Conservation (phyloP, 1,284 basidiomycete genomes). For the Cryptococcus sp. region DNA sequence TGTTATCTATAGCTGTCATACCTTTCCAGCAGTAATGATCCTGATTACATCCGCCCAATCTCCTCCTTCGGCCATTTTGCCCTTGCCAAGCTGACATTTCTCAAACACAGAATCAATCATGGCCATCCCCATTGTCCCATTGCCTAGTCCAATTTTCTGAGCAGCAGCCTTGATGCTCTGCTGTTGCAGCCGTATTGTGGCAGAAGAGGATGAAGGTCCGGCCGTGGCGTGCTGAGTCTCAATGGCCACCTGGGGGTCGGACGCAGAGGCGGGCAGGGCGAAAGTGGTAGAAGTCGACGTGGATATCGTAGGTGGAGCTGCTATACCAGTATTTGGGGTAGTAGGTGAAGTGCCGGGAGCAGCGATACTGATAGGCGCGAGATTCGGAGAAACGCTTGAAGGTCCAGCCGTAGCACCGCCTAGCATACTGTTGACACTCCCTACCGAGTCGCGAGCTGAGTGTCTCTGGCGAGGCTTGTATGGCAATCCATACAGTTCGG, state of each 20-base stretch:
- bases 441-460: constrained; percentile 23
- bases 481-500: constrained; percentile 12
- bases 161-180: constrained; percentile 75
- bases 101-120: constrained; percentile 72
- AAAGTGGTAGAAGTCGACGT: constrained; percentile 34
- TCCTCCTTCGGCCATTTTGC: constrained; percentile 57
- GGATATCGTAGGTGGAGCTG: constrained; percentile 21
- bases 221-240: neutral
- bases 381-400: neutral
- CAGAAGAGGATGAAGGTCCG: constrained; percentile 8
- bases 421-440: constrained; percentile 16
- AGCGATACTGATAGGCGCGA: neutral
- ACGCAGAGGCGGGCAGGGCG: constrained; percentile 25
- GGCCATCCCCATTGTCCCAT: constrained; percentile 69
- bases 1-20: constrained; percentile 33
- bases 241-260: constrained; percentile 4
- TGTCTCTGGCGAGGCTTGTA: constrained; percentile 43
- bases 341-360: neutral
- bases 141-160: constrained; percentile 67
- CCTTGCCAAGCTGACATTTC: constrained; percentile 57
- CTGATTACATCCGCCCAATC: constrained; percentile 76
- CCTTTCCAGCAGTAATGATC: constrained; percentile 65
- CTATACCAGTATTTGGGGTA: constrained; percentile 1
- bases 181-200: constrained; percentile 56
- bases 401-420: neutral